These are phyloP conservation scores for Achlya hypogyna DNA, from an alignment of 352 stramenopile species.

Conservation along the genomic window DNA sequence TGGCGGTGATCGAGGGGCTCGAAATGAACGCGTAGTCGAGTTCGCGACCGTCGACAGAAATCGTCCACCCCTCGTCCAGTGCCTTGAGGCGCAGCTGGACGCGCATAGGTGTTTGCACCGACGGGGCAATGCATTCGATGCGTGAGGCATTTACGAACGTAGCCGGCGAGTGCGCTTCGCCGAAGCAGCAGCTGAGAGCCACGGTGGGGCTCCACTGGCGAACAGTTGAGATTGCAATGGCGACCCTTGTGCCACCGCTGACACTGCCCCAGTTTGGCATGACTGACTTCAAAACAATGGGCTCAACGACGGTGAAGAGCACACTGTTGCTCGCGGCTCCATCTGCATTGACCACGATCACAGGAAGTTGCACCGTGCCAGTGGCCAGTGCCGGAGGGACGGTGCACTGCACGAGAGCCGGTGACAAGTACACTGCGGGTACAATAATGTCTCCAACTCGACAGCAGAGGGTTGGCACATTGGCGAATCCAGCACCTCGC, in stretches of 20 bases:
- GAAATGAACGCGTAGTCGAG: neutral
- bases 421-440: neutral
- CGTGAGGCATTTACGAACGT: neutral
- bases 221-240: no score
- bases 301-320: neutral
- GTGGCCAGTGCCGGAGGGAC: neutral
- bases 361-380: neutral
- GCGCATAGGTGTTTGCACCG: neutral
- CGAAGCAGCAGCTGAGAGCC: constrained; percentile 1
- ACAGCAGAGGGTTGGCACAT: neutral
- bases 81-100: neutral
- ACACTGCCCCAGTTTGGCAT: neutral
- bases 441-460: neutral
- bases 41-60: no score
- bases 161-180: neutral
- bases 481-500: neutral
- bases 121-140: constrained; percentile 5
- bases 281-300: neutral
- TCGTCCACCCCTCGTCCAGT: neutral
- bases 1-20: neutral
- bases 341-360: neutral
- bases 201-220: no score
- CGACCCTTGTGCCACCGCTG: neutral
- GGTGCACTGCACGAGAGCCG: neutral
- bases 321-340: neutral